Conservation (phyloP, 2,329 filamentous ascomycete species). For the Pseudocercospora crystallina region DNA sequence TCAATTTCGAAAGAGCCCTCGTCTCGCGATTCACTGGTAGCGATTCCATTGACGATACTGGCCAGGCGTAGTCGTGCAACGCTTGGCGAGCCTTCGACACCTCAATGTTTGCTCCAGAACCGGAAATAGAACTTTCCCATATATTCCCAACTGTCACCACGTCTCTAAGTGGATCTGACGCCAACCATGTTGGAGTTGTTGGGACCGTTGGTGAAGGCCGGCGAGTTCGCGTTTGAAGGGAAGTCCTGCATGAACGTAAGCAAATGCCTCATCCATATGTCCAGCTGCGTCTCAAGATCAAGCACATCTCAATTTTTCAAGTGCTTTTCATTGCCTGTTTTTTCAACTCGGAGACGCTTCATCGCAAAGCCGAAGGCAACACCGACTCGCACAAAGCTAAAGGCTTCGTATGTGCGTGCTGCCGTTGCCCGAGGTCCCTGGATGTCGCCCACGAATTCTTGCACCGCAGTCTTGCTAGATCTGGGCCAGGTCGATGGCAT, state of each 20-base stretch:
- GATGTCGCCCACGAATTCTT: too few species aligned
- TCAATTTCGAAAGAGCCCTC: not conserved
- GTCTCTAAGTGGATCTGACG: slow-evolving; percentile 16
- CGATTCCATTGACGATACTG: not conserved
- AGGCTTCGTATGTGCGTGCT: too few species aligned
- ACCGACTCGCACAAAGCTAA: too few species aligned
- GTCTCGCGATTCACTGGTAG: not conserved
- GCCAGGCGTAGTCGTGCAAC: not conserved
- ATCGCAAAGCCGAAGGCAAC: too few species aligned
- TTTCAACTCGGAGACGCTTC: too few species aligned
- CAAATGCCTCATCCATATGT: not conserved
- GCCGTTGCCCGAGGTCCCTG: too few species aligned
- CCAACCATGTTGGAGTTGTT: slow-evolving; percentile 19
- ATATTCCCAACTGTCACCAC: too few species aligned
- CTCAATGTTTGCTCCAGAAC: not conserved
- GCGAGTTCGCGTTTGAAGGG: slow-evolving; percentile 17
- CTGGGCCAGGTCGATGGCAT: not conserved
- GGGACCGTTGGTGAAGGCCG: slow-evolving; percentile 13
- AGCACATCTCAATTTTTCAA: too few species aligned
- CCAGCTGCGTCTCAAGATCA: too few species aligned
- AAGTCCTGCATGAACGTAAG: slow-evolving; percentile 22
- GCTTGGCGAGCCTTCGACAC: not conserved
- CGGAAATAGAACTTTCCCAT: not conserved
- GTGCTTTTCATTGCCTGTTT: too few species aligned
- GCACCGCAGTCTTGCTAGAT: too few species aligned